Conservation (phyloP, 768 basidiomycete genomes). For the Lactarius tabidus region DNA sequence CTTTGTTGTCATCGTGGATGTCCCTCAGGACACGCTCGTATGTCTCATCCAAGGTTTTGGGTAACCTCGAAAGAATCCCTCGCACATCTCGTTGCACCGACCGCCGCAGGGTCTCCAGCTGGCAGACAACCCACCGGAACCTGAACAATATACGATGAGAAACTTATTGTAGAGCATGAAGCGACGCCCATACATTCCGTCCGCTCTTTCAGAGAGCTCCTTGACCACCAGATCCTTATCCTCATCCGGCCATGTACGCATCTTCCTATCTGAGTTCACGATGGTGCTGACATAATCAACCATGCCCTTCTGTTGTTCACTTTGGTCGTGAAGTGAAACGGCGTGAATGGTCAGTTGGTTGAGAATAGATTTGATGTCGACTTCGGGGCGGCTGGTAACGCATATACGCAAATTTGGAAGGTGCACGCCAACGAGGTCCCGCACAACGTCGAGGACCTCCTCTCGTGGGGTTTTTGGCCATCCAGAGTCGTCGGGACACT, state of each 20-base stretch:
- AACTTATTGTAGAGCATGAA: background rate
- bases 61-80: background rate
- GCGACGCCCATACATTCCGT: constrained; percentile 2
- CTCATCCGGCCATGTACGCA: background rate
- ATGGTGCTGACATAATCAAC: background rate
- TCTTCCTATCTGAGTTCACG: constrained; percentile 1
- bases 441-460: background rate
- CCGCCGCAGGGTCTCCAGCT: background rate
- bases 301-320: background rate
- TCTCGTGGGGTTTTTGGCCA: background rate
- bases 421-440: background rate
- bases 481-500: background rate
- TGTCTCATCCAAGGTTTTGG: constrained; percentile 1
- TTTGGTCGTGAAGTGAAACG: background rate
- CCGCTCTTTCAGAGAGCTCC: background rate
- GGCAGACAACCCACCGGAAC: constrained; percentile 1
- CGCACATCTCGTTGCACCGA: background rate
- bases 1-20: background rate
- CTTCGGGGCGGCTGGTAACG: background rate
- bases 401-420: background rate
- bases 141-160: background rate
- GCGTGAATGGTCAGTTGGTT: background rate
- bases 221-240: background rate
- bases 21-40: background rate
- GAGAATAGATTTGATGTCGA: background rate